A percentile compares a stretch with the other conserved stretches of the same genome.
Conservation (phyloP, 1,139 yeast species). For the Saccharomycopsis hybrid region DNA sequence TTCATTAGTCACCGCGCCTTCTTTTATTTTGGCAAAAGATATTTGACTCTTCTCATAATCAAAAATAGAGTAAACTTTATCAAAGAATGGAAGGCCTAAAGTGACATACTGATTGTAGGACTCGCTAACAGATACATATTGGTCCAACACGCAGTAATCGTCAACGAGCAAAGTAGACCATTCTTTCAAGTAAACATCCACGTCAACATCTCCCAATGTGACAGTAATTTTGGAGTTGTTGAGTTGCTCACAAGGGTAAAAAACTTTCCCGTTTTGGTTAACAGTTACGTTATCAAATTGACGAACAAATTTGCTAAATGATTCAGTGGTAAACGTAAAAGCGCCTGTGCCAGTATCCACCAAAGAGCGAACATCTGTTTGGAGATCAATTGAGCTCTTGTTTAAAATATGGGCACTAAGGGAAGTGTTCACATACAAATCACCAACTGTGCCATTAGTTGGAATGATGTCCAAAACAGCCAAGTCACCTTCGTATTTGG, state of each 20-base stretch:
- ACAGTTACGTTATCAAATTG: neutral
- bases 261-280: too few relatives aligned
- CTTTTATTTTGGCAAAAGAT: neutral
- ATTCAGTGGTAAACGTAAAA: neutral
- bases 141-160: neutral
- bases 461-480: constrained; percentile 46
- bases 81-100: neutral
- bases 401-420: neutral
- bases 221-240: neutral
- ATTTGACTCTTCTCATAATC: neutral
- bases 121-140: neutral
- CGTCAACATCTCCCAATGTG: neutral
- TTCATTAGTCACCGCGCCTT: neutral
- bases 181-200: neutral
- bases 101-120: neutral
- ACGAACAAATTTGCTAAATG: neutral
- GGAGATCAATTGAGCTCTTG: neutral
- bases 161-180: neutral
- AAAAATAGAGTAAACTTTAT: neutral
- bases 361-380: neutral
- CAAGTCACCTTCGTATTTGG: constrained; percentile 42
- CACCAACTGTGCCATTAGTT: constrained; percentile 25
- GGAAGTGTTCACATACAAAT: neutral
- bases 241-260: neutral
- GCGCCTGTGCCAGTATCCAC: neutral